A percentile compares a stretch with the other conserved stretches of the same genome.
Evolutionary conservation across 2,329 filamentous ascomycete genomes (phyloP).

Genomic region (Coccinonectria pachysandricola): DNA sequence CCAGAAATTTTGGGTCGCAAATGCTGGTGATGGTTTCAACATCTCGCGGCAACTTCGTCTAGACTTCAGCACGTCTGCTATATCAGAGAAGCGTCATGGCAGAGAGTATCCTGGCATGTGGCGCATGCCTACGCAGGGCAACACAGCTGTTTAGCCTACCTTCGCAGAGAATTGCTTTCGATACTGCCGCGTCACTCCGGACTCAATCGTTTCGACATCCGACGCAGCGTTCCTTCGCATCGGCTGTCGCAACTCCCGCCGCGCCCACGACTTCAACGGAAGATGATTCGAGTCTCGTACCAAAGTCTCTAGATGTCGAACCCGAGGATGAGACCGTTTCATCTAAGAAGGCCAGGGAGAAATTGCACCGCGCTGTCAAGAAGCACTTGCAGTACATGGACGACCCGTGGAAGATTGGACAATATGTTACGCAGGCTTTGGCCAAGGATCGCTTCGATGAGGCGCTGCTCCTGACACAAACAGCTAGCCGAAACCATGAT

Average conservation of each 20-base stretch:
- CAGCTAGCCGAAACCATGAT: slow-evolving; percentile 53
- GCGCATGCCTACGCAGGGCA: slow-evolving; percentile 19
- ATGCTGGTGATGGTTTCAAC: neutral
- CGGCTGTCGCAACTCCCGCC: slow-evolving; percentile 1
- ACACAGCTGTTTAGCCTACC: slow-evolving; percentile 10
- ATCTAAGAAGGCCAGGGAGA: slow-evolving; percentile 14
- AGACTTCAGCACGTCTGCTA: neutral
- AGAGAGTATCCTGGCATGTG: slow-evolving; percentile 17
- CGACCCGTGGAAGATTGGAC: slow-evolving; percentile 64
- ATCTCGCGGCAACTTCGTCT: neutral
- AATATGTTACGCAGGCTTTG: slow-evolving; percentile 54
- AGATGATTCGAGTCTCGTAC: slow-evolving; percentile 17
- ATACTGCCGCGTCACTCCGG: slow-evolving; percentile 5
- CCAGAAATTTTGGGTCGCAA: slow-evolving; percentile 4
- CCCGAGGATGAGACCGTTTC: slow-evolving; percentile 7
- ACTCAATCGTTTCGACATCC: slow-evolving; percentile 5
- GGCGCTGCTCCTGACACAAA: slow-evolving; percentile 57
- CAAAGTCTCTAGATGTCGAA: slow-evolving; percentile 10
- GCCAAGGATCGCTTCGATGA: slow-evolving; percentile 49
- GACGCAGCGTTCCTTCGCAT: slow-evolving; percentile 7
- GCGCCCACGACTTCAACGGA: slow-evolving; percentile 1
- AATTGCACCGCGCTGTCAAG: slow-evolving; percentile 29
- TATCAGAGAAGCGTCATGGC: no score
- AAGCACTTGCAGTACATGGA: slow-evolving; percentile 52
- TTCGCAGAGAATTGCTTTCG: slow-evolving; percentile 3